A percentile compares a stretch with the other conserved stretches of the same genome.
Conservation (phyloP, 495 filamentous ascomycete species). For the Endocarpon pusillum region DNA sequence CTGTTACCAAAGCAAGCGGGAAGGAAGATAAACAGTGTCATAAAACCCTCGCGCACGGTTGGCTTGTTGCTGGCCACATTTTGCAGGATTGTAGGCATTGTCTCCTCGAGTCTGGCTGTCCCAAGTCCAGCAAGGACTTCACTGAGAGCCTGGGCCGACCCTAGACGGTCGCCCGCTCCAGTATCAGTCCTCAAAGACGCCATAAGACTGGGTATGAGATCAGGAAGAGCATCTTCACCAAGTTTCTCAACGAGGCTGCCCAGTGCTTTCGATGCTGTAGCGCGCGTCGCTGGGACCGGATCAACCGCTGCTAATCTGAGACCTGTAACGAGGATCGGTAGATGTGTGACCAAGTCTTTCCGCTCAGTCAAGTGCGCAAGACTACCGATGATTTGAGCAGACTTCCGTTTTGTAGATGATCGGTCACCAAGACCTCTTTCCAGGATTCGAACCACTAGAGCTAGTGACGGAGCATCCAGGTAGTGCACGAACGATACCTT, state of each 20-base stretch:
- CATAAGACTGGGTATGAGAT: conserved; percentile 96
- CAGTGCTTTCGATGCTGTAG: conserved; percentile 88
- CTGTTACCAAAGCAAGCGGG: conserved; percentile 98
- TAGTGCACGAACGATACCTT: conserved; percentile 95
- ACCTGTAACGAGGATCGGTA: conserved; percentile 84
- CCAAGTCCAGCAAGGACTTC: conserved; percentile 93
- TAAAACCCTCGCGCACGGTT: conserved; percentile 89
- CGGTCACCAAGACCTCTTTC: conserved; percentile 82
- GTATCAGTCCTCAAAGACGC: conserved; percentile 91
- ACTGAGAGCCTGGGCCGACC: conserved; percentile 90
- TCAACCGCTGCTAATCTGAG: conserved; percentile 80
- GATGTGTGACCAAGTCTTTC: conserved; percentile 78
- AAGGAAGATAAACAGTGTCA: conserved; percentile 98
- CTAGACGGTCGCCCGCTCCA: conserved; percentile 83
- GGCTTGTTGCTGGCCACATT: conserved; percentile 87
- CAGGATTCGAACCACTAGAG: conserved; percentile 83
- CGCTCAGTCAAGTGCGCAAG: conserved; percentile 91
- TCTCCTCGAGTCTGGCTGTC: conserved; percentile 84
- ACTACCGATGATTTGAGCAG: conserved; percentile 92
- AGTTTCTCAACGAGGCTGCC: conserved; percentile 93
- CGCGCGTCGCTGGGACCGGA: conserved; percentile 90
- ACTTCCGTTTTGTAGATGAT: conserved; percentile 87
- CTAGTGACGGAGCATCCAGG: conserved; percentile 84
- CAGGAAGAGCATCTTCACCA: conserved; percentile 88
- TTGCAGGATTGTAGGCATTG: conserved; percentile 86